Conservation (phyloP, 1,284 basidiomycete genomes). For the Tilletia indica region DNA sequence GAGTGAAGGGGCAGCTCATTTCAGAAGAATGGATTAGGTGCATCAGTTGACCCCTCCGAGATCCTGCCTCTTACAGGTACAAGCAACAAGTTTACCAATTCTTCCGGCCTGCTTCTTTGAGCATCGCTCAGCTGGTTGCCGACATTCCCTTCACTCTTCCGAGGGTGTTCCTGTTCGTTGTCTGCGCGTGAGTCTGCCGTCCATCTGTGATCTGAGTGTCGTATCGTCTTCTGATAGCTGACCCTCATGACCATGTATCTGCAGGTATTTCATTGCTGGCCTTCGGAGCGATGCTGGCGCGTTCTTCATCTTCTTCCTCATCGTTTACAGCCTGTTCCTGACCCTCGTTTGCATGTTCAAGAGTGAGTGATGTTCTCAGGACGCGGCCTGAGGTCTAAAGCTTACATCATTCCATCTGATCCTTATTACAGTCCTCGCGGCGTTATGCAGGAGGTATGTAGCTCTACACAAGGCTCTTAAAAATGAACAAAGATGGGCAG, state of each 20-base stretch:
- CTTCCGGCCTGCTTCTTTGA: constrained; percentile 73
- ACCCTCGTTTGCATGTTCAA: constrained; percentile 61
- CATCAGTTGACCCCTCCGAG: no score
- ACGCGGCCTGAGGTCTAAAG: no score
- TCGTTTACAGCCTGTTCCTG: constrained; percentile 33
- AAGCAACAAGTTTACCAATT: constrained; percentile 71
- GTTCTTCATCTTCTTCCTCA: constrained; percentile 59
- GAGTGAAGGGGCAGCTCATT: no score
- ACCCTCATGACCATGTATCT: constrained; percentile 40
- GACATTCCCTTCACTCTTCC: constrained; percentile 60
- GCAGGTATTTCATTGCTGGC: constrained; percentile 52
- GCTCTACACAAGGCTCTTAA: no score
- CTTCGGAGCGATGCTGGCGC: constrained; percentile 57
- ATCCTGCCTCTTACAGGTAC: no score
- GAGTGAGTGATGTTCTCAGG: constrained; percentile 52
- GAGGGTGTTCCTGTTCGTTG: constrained; percentile 27
- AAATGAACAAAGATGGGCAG: no score
- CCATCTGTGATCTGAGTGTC: constrained; percentile 36
- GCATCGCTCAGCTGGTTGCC: constrained; percentile 63
- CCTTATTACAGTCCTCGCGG: no score
- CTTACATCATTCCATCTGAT: no score
- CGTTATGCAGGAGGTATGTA: no score
- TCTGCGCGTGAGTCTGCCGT: no score
- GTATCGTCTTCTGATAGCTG: constrained; percentile 60
- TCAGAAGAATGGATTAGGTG: no score